Conservation (phyloP, 148 eudicot genomes). For the Dysphania ambrosioides region DNA sequence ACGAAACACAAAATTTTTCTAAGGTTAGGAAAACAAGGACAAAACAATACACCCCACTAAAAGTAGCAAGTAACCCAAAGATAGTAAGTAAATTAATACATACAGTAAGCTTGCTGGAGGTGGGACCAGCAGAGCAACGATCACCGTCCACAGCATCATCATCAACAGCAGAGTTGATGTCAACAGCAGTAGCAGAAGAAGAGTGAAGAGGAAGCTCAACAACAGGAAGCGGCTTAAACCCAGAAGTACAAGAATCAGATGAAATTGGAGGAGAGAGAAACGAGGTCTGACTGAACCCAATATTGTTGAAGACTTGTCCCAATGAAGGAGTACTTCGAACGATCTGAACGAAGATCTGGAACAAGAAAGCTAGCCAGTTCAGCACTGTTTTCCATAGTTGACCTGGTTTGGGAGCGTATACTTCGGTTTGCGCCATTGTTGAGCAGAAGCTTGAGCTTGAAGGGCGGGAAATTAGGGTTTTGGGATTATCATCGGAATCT, state of each 20-base stretch:
- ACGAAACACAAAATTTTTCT: no score
- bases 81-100: background rate
- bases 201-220: conserved; percentile 59
- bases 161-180: conserved; percentile 16
- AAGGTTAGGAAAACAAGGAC: background rate
- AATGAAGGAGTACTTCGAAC: conserved; percentile 72
- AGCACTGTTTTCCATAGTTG: conserved; percentile 77
- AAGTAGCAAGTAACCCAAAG: background rate
- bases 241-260: conserved; percentile 13
- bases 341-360: conserved; percentile 93
- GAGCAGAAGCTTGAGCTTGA: no score
- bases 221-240: conserved; percentile 80
- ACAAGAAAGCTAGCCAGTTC: conserved; percentile 82
- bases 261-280: conserved; percentile 39
- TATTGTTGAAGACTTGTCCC: conserved; percentile 52
- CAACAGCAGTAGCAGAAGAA: conserved; percentile 27
- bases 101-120: conserved; percentile 62
- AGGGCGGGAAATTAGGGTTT: conserved; percentile 32
- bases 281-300: conserved; percentile 46
- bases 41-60: background rate
- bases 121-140: conserved; percentile 15
- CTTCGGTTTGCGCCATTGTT: conserved; percentile 53
- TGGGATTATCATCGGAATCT: no score
- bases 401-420: conserved; percentile 62
- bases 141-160: conserved; percentile 6